Evolutionary conservation across 1,139 yeast species (phyloP), one percentile per base, ranked within the genome.

Genomic region (Saccharomyces hybrid): DNA sequence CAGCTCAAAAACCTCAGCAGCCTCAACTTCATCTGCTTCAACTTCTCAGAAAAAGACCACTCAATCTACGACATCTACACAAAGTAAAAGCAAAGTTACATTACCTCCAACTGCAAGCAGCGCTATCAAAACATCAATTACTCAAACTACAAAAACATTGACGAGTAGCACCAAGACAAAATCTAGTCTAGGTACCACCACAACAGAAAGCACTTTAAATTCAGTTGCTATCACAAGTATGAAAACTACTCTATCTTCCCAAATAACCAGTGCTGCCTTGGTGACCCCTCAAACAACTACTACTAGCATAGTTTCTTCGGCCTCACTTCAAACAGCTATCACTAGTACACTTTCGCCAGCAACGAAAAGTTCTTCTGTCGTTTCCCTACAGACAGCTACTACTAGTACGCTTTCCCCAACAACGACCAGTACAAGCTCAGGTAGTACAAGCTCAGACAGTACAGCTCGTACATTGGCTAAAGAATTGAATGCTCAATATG

Each of bases 401-500:
- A 34, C 61, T 23, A 26, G 63, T 26, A 27, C 59, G n/a, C 20
- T 59, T 13, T 34, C 42, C 11, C 42, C 57, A n/a, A 29, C 62
- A 8, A 23, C 51, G 4, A 34, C 61, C 14, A 20, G 64, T 23
- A 23, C 25, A 23, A 23, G 25, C 25, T 23, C 60, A 32, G 50
- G 57, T 29, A 29, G 66, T 16, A 26, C 59, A 20, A 16, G 59
- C 9, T 26, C 60, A 32, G 50, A 57, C 32, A 29, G 66, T 16
- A 54, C 73, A n/a, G 80, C 79, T 8, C 61, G 65, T 20, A 65
- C 62, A 8, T 64, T 69, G 54, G 81, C 79, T 2, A 64, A 69
- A 54, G 72, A 78, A 55, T 55, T 76, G 59, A 78, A 78, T 59
- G 57, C 60, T 5, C 61, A 62, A 52, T 67, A 63, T 54, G 58